Evolutionary conservation across 2,329 filamentous ascomycete genomes (phyloP), one percentile per base, ranked within the genome.

Genomic region (Nigrograna mackinnonii): DNA sequence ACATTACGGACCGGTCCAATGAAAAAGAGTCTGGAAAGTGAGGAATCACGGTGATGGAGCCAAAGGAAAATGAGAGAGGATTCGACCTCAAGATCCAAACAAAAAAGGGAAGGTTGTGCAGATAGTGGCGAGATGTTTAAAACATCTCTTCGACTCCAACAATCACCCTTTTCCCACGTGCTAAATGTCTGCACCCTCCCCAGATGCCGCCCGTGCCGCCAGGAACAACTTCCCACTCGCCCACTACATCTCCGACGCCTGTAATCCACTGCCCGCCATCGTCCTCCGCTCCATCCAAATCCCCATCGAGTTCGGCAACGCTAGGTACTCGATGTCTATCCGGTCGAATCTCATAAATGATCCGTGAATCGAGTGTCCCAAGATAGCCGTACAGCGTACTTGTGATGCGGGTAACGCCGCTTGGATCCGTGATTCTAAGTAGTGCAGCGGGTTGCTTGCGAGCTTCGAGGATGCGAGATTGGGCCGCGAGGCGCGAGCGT

Each of bases 401-500:
- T 2, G 75, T 73, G 21, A 84, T 77, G 1, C 74, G 62, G 1
- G 82, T 53, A 1, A 66, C 63, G 1, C 80, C 80, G 12, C 76
- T 64, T 2, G 72, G 64, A 39, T 69, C 62, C 47, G 58, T 64
- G 2, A 90, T 76, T 9, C 81, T 77, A 24, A 89, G 74, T 6
- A 74, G 73, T 58, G 84, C 84, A 13, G 76, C 72, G 1, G 82
- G 81, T 2, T 68, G 56, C 18, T 70, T 68, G 17, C 76, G 73
- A 0, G 83, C 82, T 16, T 76, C 73, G 26, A 87, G 79, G 17
- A 89, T 76, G 1, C 86, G 77, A 0, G 76, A 68, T 60, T 91
- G 86, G 0, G 87, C 87, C 13, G 81, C 79, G 5, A 83, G 70
- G 0, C 86, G 82, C 1, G 85, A 78, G n/a, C 64, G 80, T 2